These are phyloP conservation scores for Ceratobasidium sp. DNA, from an alignment of 1,284 basidiomycete genomes.

Conservation along the genomic window DNA sequence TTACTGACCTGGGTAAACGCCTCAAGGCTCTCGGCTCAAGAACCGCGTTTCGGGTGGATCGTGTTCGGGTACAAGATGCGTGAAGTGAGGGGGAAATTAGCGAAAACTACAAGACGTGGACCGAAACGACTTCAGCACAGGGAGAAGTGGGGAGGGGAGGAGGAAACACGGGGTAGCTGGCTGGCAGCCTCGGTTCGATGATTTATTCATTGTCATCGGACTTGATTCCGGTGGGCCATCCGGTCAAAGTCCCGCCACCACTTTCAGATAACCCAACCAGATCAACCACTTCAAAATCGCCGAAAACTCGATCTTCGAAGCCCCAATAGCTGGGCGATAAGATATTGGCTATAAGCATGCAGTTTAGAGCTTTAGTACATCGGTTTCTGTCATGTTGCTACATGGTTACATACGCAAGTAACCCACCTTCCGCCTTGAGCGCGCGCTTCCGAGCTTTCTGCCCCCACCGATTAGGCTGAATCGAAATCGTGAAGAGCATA, in stretches of 20 bases:
- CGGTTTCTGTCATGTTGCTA: constrained; percentile 1
- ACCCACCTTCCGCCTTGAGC: constrained; percentile 11
- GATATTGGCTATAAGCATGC: constrained; percentile 4
- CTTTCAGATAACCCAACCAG: background rate
- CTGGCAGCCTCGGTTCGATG: constrained; percentile 36
- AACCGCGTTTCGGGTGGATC: constrained; percentile 35
- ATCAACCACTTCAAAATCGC: constrained; percentile 16
- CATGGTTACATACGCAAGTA: background rate
- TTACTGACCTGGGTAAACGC: constrained; percentile 37
- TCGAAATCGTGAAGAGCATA: constrained; percentile 40
- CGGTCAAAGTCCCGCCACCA: constrained; percentile 25
- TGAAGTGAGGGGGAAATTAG: constrained; percentile 23
- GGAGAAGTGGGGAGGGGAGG: constrained; percentile 21
- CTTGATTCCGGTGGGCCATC: constrained; percentile 36
- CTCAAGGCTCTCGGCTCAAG: constrained; percentile 37
- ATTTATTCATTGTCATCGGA: constrained; percentile 40
- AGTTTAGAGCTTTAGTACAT: constrained; percentile 1
- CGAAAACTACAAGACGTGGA: constrained; percentile 7
- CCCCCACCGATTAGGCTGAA: constrained; percentile 23
- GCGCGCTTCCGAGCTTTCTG: constrained; percentile 21
- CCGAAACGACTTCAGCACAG: constrained; percentile 33
- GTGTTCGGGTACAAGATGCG: constrained; percentile 32
- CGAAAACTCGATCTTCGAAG: constrained; percentile 18
- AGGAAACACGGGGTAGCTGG: constrained; percentile 37
- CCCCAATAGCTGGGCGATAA: background rate